Conservation (phyloP, 202 grass and related monocot species). For the Digitaria exilis region DNA sequence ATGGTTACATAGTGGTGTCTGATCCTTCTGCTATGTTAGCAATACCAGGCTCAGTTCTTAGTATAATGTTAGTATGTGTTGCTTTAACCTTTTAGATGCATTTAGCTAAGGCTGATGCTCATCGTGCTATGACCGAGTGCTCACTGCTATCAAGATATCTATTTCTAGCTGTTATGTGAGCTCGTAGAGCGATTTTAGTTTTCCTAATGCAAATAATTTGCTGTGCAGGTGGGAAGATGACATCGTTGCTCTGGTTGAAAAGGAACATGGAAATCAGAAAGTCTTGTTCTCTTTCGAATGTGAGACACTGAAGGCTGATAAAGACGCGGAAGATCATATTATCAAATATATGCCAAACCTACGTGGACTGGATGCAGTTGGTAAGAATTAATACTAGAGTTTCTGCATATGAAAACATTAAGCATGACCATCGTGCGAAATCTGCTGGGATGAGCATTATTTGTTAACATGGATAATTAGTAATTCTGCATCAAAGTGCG, state of each 20-base stretch:
- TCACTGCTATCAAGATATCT: background rate
- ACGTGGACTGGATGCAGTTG: conserved; percentile 68
- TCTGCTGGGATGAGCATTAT: background rate
- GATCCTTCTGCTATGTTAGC: background rate
- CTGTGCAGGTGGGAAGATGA: conserved; percentile 79
- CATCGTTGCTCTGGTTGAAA: conserved; percentile 74
- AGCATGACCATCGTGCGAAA: background rate
- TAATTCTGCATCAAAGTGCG: background rate
- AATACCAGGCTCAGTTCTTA: background rate
- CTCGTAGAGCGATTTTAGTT: background rate
- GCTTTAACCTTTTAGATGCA: background rate
- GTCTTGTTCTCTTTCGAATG: conserved; percentile 75
- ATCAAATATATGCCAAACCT: conserved; percentile 85
- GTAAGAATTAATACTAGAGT: conserved; percentile 51
- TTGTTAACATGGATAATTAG: background rate
- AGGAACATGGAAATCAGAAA: conserved; percentile 62
- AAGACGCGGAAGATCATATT: conserved; percentile 83
- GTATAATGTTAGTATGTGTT: background rate
- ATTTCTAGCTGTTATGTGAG: background rate
- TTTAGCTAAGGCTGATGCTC: background rate
- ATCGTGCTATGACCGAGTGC: background rate
- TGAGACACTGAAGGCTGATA: conserved; percentile 82
- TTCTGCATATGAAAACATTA: background rate
- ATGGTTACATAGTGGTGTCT: background rate
- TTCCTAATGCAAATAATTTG: conserved; percentile 14